Conservation (phyloP, 805 yeast species). For the Saccharomycopsis javanensis region DNA sequence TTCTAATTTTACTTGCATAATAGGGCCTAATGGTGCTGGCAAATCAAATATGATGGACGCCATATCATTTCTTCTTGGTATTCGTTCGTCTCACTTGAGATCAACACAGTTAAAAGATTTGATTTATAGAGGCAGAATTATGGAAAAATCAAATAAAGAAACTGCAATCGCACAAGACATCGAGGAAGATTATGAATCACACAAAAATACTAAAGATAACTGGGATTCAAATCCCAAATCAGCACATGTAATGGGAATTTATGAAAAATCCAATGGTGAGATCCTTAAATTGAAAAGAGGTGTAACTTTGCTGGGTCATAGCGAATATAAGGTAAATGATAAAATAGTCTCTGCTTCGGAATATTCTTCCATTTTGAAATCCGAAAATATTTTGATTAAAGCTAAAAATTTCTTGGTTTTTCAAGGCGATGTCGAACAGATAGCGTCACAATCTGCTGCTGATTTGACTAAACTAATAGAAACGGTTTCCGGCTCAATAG, state of each 20-base stretch:
- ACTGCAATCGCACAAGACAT: constrained; percentile 4
- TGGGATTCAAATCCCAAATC: constrained; percentile 32
- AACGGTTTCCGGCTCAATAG: constrained; percentile 73
- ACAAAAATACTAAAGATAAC: constrained; percentile 16
- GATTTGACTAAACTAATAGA: constrained; percentile 72
- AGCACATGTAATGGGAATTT: constrained; percentile 74
- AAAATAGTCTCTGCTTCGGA: constrained; percentile 49
- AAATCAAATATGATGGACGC: constrained; percentile 98
- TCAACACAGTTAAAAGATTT: constrained; percentile 66
- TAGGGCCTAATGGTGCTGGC: constrained; percentile 99
- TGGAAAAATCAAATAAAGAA: constrained; percentile 12
- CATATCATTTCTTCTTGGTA: constrained; percentile 86
- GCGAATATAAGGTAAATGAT: constrained; percentile 61
- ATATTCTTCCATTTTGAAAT: constrained; percentile 56
- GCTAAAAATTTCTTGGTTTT: constrained; percentile 89
- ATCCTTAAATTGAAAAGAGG: constrained; percentile 53
- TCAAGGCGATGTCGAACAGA: constrained; percentile 93
- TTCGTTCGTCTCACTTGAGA: constrained; percentile 64
- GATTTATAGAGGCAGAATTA: constrained; percentile 62
- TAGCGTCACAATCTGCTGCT: constrained; percentile 76
- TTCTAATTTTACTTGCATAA: constrained; percentile 75
- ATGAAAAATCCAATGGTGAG: constrained; percentile 52
- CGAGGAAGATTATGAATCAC: constrained; percentile 7
- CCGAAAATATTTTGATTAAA: constrained; percentile 74
- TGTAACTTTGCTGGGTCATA: constrained; percentile 47